Conservation (phyloP, 257 asterid genomes). For the Lithospermum erythrorhizon region DNA sequence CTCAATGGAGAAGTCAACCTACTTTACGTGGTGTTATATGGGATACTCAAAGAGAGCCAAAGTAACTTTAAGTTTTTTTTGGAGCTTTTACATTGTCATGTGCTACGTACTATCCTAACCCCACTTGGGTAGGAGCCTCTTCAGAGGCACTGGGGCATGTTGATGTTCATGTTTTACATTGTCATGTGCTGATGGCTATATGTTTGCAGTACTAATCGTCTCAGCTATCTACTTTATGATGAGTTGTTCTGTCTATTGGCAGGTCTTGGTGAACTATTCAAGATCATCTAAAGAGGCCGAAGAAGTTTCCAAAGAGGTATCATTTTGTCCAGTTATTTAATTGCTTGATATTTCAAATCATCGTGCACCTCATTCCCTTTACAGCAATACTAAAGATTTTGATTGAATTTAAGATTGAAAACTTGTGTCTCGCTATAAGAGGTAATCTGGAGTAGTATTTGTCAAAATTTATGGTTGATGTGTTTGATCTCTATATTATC, state of each 20-base stretch:
- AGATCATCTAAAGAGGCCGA: slow-evolving; percentile 8
- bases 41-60: slow-evolving; percentile 55
- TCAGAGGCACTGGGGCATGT: too few species aligned
- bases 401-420: background rate
- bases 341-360: background rate
- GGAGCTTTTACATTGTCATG: too few species aligned
- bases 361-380: background rate
- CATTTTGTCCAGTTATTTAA: background rate
- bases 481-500: background rate
- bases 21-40: slow-evolving; percentile 24
- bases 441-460: too few species aligned
- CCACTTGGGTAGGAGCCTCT: too few species aligned
- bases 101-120: too few species aligned
- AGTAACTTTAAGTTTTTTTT: background rate
- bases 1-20: background rate
- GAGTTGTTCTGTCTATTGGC: slow-evolving; percentile 2
- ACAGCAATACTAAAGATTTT: background rate
- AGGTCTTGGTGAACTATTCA: slow-evolving; percentile 25
- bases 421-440: background rate
- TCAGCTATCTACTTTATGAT: background rate
- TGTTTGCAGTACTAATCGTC: background rate
- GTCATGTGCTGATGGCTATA: too few species aligned
- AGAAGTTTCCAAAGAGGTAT: slow-evolving; percentile 25
- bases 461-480: too few species aligned
- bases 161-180: too few species aligned